Percentiles rank a stretch among this genome's conserved stretches.
These are phyloP conservation scores for Articulospora tetracladia DNA, from an alignment of 495 filamentous ascomycete species.

Conservation along the genomic window DNA sequence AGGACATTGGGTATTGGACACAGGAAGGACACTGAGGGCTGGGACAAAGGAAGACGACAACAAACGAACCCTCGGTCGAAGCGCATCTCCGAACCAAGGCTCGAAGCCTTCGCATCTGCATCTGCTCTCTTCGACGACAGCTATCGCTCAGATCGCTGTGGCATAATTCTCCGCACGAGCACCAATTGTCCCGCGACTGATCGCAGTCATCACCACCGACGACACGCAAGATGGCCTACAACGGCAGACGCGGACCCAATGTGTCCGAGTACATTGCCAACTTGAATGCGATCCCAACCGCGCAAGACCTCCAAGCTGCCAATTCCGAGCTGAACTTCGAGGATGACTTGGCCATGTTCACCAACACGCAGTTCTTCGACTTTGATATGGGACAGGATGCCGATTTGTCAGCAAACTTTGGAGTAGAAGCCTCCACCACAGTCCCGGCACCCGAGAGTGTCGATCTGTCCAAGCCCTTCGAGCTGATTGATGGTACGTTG, in stretches of 20 bases:
- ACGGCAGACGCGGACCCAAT: conserved; percentile 67
- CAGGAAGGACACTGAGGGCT: background rate
- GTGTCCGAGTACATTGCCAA: conserved; percentile 86
- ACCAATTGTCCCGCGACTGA: no score
- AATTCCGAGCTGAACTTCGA: conserved; percentile 61
- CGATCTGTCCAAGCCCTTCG: conserved; percentile 12
- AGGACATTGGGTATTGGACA: background rate
- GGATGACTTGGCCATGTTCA: conserved; percentile 82
- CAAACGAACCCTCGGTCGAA: background rate
- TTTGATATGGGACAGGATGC: conserved; percentile 60
- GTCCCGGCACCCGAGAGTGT: conserved; percentile 9
- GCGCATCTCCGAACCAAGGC: background rate
- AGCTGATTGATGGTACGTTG: background rate
- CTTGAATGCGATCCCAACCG: conserved; percentile 71
- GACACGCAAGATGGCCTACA: conserved; percentile 63
- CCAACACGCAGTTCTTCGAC: conserved; percentile 91
- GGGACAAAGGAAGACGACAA: background rate
- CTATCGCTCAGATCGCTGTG: no score
- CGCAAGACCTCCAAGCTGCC: conserved; percentile 53
- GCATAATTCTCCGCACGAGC: no score
- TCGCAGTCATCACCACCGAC: no score
- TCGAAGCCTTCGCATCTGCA: background rate
- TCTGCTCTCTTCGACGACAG: background rate
- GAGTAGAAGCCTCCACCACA: background rate
- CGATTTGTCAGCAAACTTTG: conserved; percentile 24